Percentiles rank a stretch among this genome's conserved stretches.
Conservation (phyloP, 192 early-diverging fungal species). For the Coemansia sp. region DNA sequence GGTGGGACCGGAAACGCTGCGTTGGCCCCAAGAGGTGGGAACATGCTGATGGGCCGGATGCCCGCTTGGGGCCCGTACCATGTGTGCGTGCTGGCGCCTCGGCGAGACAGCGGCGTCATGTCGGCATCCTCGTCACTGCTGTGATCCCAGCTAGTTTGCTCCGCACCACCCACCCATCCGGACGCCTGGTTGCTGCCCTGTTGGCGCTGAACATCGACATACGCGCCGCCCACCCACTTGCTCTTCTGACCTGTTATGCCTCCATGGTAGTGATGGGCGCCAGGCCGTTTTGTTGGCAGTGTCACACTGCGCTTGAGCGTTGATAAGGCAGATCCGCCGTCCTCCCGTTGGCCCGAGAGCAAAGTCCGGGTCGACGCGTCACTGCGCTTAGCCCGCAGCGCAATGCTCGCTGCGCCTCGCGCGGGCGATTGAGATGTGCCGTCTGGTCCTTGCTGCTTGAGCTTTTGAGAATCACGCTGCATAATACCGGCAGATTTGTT, state of each 20-base stretch:
- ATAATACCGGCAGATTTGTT: not conserved
- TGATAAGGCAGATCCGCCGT: slow-evolving; percentile 5
- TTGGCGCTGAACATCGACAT: slow-evolving; percentile 5
- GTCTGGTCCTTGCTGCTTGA: not conserved
- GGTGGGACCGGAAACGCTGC: slow-evolving; percentile 27
- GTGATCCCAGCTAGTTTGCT: slow-evolving; percentile 37
- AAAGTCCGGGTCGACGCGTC: slow-evolving; percentile 28
- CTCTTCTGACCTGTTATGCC: slow-evolving; percentile 19
- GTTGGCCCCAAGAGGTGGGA: slow-evolving; percentile 22
- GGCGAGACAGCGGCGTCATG: slow-evolving; percentile 14
- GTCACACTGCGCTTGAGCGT: slow-evolving; percentile 45
- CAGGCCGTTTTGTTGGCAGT: slow-evolving; percentile 32
- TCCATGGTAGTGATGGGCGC: slow-evolving; percentile 1
- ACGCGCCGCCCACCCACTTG: slow-evolving; percentile 36
- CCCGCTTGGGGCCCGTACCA: slow-evolving; percentile 43
- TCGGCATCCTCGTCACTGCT: slow-evolving; percentile 33
- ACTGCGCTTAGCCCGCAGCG: slow-evolving; percentile 26
- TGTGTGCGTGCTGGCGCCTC: slow-evolving; percentile 31
- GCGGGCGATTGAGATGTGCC: not conserved
- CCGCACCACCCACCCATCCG: slow-evolving; percentile 25
- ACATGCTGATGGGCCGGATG: slow-evolving; percentile 45
- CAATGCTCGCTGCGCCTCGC: slow-evolving; percentile 12
- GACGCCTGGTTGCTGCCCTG: slow-evolving; percentile 14
- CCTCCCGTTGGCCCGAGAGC: slow-evolving; percentile 26
- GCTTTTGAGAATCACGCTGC: not conserved